Base-by-base conservation (phyloP, 2,329 filamentous ascomycete genomes). In the Exophiala spinifera region DNA sequence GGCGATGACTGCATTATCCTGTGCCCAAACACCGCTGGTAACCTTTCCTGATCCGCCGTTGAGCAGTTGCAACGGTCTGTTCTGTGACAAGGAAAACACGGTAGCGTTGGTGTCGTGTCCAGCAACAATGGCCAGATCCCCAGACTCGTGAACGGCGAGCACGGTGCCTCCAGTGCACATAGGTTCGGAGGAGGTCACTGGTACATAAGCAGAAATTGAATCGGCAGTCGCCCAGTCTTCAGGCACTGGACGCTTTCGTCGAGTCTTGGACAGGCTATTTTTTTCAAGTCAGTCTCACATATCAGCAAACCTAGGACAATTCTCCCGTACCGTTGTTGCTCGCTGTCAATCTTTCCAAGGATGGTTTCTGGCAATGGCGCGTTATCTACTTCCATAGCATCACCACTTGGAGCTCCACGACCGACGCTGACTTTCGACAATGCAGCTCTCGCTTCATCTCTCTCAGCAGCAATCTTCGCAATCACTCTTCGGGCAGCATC, bases 401-500 rank as follows among this genome's bases (percentile, higher is more conserved):
- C 94, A 23, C 86, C 88, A 64, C 83, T 70, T 71, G 52, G 74
- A 43, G 74, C 75, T 33, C 45, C 49, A 46, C 49, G 31, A 21
- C 84, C 84, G 42, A 96, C 84, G 1, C 88, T 89, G 13, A 97
- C 82, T 69, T 89, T 90, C 33, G 90, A 90, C 48, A 99, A 76
- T 13, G 94, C 89, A 72, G 94, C 88, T 61, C 92, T 82, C 43
- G 94, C 91, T 71, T 97, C 91, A 66, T 99, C 91, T 60, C 94
- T 79, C 77, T 99, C 94, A 69, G 83, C 87, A n/a, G 88, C 88
- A 69, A 99, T 70, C 45, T 92, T 84, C 61, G 91, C 91, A 73
- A 99, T 96, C 46, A 99, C 94, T 60, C 94, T 82, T 46, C 95
- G 86, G n/a, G 94, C 94, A 1, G 94, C 92, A 78, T 99, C 94